Conservation (phyloP, 164 flowering plant genomes). For the Vitis vinifera region ASM3070453v1 NC_081812.1:1554001-1554500, state of each 20-base stretch:
- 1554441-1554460: slow-evolving; percentile 53
- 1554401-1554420: slow-evolving; percentile 6
- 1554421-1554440: slow-evolving; percentile 46
- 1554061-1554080: slow-evolving; percentile 37
- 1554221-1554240: slow-evolving; percentile 20
- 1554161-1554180: neutral
- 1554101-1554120: neutral
- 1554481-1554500: neutral
- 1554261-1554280: slow-evolving; percentile 42
- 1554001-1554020: slow-evolving; percentile 46
- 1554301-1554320: slow-evolving; percentile 31
- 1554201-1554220: neutral
- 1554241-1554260: slow-evolving; percentile 55
- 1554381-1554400: slow-evolving; percentile 19
- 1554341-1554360: slow-evolving; percentile 25
- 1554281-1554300: slow-evolving; percentile 35
- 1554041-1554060: slow-evolving; percentile 43
- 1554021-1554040: slow-evolving; percentile 44
- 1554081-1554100: neutral
- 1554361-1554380: slow-evolving; percentile 27
- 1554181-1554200: neutral
- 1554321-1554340: slow-evolving; percentile 34
- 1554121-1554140: too few species aligned
- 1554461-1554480: slow-evolving; percentile 47
- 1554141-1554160: too few species aligned